These are phyloP conservation scores for Erodium trifolium DNA, from an alignment of 441 rosid genomes.

Conservation along the genomic window DNA sequence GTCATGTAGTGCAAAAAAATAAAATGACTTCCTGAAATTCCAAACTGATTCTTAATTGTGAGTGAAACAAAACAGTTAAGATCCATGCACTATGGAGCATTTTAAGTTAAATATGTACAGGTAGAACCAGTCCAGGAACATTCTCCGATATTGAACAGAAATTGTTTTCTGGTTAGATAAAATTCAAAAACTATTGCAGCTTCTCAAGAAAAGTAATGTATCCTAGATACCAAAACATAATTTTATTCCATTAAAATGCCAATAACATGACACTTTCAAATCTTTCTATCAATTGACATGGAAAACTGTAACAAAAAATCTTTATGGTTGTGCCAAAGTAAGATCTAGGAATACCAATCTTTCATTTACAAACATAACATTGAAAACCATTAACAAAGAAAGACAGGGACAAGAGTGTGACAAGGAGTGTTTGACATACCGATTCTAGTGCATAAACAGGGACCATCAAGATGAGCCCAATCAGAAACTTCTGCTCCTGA, in stretches of 20 bases:
- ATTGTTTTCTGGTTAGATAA: background rate
- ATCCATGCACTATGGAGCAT: background rate
- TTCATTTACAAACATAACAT: background rate
- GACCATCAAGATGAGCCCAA: constrained; percentile 92
- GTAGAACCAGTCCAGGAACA: background rate
- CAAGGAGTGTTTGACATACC: constrained; percentile 35
- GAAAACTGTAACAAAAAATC: background rate
- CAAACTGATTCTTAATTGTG: background rate
- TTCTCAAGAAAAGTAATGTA: background rate
- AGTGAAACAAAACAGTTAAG: background rate
- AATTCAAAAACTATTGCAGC: background rate
- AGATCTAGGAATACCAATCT: background rate
- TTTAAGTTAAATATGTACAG: background rate
- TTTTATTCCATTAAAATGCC: background rate
- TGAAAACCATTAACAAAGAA: background rate
- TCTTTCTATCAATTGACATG: background rate
- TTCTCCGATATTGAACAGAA: background rate
- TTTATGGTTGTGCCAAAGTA: background rate
- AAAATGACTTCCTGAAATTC: background rate
- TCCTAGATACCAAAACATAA: background rate
- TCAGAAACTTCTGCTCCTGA: constrained; percentile 95
- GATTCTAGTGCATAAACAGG: constrained; percentile 89
- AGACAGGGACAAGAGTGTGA: constrained; percentile 6
- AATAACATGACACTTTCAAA: background rate
- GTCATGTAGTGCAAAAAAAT: background rate